phyloP scores from a whole-genome alignment of 805 yeast genomes.

The Starmerella scarabaei region DNA sequence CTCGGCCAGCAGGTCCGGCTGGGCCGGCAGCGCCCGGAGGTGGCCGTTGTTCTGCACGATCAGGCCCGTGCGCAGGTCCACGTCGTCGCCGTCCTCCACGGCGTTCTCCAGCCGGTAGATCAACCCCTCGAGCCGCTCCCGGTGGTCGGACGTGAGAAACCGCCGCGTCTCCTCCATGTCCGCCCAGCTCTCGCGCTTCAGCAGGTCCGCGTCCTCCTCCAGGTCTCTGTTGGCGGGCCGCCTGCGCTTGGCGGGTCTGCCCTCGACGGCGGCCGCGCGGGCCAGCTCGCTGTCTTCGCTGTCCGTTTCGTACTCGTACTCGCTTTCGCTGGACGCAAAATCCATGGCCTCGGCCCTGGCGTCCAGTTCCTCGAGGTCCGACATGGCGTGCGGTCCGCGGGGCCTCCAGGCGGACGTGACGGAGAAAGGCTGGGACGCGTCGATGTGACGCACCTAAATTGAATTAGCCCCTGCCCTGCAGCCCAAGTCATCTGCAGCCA shows the following conservation, averaged over 20 bases:
- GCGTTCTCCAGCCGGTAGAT: slow-evolving; percentile 8
- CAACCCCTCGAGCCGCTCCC: slow-evolving; percentile 4
- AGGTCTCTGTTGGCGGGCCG: too few species aligned
- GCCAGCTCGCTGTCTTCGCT: neutral
- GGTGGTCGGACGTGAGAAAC: slow-evolving; percentile 13
- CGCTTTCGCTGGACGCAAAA: too few species aligned
- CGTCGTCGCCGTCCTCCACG: slow-evolving; percentile 18
- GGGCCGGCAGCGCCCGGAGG: slow-evolving; percentile 13
- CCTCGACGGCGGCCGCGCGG: neutral
- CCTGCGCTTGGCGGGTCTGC: too few species aligned
- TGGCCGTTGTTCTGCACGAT: slow-evolving; percentile 17
- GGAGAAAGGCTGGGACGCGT: too few species aligned
- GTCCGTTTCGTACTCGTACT: neutral
- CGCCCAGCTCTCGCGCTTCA: slow-evolving; percentile 7
- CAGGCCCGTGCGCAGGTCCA: slow-evolving; percentile 16
- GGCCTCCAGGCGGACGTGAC: too few species aligned
- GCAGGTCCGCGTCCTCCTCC: slow-evolving; percentile 9
- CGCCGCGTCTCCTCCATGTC: slow-evolving; percentile 15
- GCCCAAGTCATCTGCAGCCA: neutral
- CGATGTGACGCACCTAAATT: too few species aligned
- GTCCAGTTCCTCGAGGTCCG: slow-evolving; percentile 8
- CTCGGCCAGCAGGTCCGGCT: slow-evolving; percentile 1
- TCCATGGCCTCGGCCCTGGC: slow-evolving; percentile 11
- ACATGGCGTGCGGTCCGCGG: too few species aligned
- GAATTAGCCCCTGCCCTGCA: too few species aligned